Evolutionary conservation across 2,329 filamentous ascomycete genomes (phyloP).

Genomic region (Scytalidium lignicola): DNA sequence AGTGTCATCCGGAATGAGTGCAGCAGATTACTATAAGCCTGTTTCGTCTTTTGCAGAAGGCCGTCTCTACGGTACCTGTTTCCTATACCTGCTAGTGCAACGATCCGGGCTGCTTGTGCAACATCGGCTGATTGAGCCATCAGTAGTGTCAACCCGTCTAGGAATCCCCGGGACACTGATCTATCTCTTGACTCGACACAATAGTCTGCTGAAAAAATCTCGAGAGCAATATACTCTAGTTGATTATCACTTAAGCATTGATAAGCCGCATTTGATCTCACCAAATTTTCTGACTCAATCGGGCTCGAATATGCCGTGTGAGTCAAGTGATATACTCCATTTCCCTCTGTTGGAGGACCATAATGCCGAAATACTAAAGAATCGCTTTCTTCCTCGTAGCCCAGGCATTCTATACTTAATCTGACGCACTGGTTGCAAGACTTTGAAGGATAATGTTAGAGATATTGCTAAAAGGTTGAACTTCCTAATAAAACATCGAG

Average conservation of each 20-base stretch:
- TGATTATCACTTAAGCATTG: constrained; percentile 3
- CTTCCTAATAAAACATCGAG: too few relatives aligned
- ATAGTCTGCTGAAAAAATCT: constrained; percentile 16
- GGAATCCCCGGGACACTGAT: constrained; percentile 14
- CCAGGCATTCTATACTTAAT: constrained; percentile 10
- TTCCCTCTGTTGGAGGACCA: background rate
- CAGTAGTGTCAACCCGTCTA: constrained; percentile 13
- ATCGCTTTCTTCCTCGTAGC: constrained; percentile 1
- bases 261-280: constrained; percentile 7
- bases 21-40: constrained; percentile 10
- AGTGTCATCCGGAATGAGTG: constrained; percentile 8
- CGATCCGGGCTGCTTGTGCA: constrained; percentile 12
- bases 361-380: constrained; percentile 3
- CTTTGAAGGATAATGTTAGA: constrained; percentile 3
- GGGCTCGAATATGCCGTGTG: constrained; percentile 4
- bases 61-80: constrained; percentile 9
- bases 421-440: constrained; percentile 13
- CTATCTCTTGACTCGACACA: constrained; percentile 11
- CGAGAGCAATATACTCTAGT: constrained; percentile 7
- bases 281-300: constrained; percentile 3
- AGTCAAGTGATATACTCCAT: constrained; percentile 7
- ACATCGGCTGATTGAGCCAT: constrained; percentile 8
- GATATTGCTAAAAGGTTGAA: background rate
- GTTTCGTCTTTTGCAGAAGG: constrained; percentile 6
- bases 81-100: constrained; percentile 12